phyloP scores from a whole-genome alignment of 441 rosid species.

The Syzygium syzygioides region DNA sequence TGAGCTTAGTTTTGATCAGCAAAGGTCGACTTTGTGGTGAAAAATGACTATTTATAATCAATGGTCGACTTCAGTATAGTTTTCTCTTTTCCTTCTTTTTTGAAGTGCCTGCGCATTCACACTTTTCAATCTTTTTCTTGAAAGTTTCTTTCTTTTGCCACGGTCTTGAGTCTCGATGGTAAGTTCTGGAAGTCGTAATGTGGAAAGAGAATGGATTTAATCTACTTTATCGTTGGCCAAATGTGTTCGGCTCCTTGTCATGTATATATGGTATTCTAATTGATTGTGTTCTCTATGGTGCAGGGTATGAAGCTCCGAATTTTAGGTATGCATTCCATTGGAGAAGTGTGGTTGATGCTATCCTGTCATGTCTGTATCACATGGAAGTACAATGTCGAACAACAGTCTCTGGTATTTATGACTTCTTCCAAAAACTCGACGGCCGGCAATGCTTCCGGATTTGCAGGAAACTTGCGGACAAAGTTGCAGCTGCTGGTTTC shows the following conservation, averaged over 20 bases:
- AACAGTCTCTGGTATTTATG: not conserved
- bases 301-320: constrained; percentile 15
- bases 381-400: not conserved
- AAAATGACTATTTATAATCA: not conserved
- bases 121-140: not conserved
- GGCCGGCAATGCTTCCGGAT: not conserved
- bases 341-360: not conserved
- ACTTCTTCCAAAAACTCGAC: not conserved
- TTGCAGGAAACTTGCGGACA: constrained; percentile 10
- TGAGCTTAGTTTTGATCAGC: not conserved
- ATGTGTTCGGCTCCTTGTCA: not conserved
- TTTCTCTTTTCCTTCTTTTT: not conserved
- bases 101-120: not conserved
- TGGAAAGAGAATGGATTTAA: not conserved
- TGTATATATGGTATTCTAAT: not conserved
- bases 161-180: not conserved
- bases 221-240: not conserved
- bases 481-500: constrained; percentile 19
- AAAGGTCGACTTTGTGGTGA: not conserved
- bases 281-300: not conserved
- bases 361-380: not conserved
- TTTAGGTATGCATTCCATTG: constrained; percentile 2
- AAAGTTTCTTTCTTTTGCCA: not conserved
- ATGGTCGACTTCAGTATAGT: not conserved
- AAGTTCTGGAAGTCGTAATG: not conserved